phyloP scores from a whole-genome alignment of 2,329 filamentous ascomycete genomes.

The Fusarium kyushuense region DNA sequence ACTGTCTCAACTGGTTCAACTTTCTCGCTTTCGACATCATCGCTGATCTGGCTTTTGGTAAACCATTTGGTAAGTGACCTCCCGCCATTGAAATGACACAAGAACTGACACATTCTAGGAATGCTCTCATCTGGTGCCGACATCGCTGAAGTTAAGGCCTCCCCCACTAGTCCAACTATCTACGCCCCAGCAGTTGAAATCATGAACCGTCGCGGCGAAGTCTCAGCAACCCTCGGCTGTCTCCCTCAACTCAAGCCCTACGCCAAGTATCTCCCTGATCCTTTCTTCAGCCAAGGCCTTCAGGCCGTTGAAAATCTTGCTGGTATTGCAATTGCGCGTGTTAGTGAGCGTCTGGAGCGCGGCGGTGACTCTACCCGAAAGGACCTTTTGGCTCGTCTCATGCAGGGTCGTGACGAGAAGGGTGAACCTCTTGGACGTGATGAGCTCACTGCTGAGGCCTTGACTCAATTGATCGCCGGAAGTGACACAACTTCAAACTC shows the following conservation, averaged over 20 bases:
- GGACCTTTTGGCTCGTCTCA: constrained; percentile 84
- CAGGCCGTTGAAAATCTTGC: constrained; percentile 82
- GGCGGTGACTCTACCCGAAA: constrained; percentile 73
- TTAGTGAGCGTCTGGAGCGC: constrained; percentile 77
- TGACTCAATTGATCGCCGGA: constrained; percentile 88
- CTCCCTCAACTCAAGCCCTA: constrained; percentile 81
- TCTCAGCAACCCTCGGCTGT: constrained; percentile 83
- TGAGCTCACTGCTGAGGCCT: constrained; percentile 87
- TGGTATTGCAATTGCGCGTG: constrained; percentile 87
- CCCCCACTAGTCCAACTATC: constrained; percentile 70
- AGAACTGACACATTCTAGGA: neutral
- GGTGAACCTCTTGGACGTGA: constrained; percentile 80
- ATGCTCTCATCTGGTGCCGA: constrained; percentile 84
- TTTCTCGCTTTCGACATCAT: constrained; percentile 67
- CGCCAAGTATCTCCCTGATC: constrained; percentile 82
- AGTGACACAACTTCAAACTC: constrained; percentile 84
- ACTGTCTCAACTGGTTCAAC: constrained; percentile 80
- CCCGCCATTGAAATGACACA: accelerated
- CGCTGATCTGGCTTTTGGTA: constrained; percentile 63
- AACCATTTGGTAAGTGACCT: constrained; percentile 56
- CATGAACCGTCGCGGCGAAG: constrained; percentile 87
- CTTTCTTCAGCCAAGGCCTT: constrained; percentile 82
- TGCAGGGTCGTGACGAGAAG: constrained; percentile 86
- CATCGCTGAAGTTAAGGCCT: constrained; percentile 76
- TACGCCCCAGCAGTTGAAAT: constrained; percentile 89